Evolutionary conservation across 164 flowering plant species (phyloP).

Genomic region (Dillenia suffruticosa): DNA sequence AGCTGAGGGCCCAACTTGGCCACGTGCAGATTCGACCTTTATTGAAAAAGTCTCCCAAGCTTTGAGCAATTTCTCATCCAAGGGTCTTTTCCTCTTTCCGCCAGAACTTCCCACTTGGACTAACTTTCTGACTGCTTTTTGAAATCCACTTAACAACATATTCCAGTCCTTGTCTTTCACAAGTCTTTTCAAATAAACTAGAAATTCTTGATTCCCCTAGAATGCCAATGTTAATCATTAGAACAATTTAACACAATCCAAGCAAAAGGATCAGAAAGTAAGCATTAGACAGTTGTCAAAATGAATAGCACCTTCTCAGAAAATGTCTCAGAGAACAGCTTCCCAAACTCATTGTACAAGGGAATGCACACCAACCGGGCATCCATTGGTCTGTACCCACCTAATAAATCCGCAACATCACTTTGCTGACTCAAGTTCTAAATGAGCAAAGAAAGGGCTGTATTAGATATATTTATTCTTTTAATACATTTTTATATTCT

Average conservation of each 20-base stretch:
- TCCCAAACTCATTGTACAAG: constrained; percentile 69
- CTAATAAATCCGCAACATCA: constrained; percentile 84
- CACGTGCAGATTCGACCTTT: constrained; percentile 44
- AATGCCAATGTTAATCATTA: not conserved
- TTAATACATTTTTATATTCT: not conserved
- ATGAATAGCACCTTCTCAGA: constrained; percentile 43
- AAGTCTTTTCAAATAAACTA: constrained; percentile 28
- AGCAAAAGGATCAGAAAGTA: no score
- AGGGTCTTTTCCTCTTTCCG: constrained; percentile 63
- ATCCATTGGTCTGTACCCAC: constrained; percentile 89
- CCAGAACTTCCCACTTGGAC: constrained; percentile 23
- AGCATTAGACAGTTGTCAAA: no score
- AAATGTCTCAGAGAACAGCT: constrained; percentile 52
- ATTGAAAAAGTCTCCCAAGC: constrained; percentile 56
- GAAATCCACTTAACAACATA: constrained; percentile 40
- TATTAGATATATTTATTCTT: not conserved
- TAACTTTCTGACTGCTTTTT: constrained; percentile 25
- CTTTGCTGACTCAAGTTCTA: constrained; percentile 99
- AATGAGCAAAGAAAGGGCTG: constrained; percentile 3
- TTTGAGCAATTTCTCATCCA: constrained; percentile 30
- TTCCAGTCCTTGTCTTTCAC: constrained; percentile 51
- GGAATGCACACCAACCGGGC: constrained; percentile 63
- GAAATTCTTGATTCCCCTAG: constrained; percentile 39
- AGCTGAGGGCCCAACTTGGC: constrained; percentile 53
- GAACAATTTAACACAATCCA: not conserved